Percentiles rank a stretch among this genome's conserved stretches.
Conservation (phyloP, 1,139 yeast genomes). For the Sporopachydermia cereana region DNA sequence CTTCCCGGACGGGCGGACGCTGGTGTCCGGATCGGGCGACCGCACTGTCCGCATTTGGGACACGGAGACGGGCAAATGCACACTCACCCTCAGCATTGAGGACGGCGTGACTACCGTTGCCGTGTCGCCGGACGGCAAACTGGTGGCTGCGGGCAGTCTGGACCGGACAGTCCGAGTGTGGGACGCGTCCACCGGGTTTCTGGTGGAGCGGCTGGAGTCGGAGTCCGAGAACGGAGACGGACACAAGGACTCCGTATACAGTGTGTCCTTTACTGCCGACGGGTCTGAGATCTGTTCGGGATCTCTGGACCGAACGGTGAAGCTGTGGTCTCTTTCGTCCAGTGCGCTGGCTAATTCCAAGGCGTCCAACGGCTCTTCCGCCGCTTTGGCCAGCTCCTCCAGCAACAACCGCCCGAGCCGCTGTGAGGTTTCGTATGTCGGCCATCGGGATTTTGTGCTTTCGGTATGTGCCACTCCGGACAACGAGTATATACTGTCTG, state of each 20-base stretch:
- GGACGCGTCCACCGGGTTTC: conserved; percentile 90
- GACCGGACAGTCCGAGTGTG: conserved; percentile 95
- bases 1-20: conserved; percentile 88
- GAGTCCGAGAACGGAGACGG: conserved; percentile 85
- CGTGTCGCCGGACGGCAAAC: conserved; percentile 88
- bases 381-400: conserved; percentile 26
- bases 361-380: conserved; percentile 28
- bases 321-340: conserved; percentile 78
- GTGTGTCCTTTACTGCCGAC: conserved; percentile 86
- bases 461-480: conserved; percentile 93
- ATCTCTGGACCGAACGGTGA: conserved; percentile 90
- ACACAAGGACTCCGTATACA: conserved; percentile 92
- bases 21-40: conserved; percentile 95
- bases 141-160: conserved; percentile 92
- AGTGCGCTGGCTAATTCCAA: conserved; percentile 23
- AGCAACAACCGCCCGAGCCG: conserved; percentile 34
- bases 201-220: conserved; percentile 87
- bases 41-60: conserved; percentile 97
- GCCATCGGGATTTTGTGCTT: conserved; percentile 92
- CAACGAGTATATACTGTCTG: conserved; percentile 83
- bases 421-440: conserved; percentile 89
- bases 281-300: conserved; percentile 93
- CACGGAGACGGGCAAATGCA: conserved; percentile 81
- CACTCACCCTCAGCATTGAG: conserved; percentile 80
- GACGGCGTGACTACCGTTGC: conserved; percentile 98